Evolutionary conservation across 345 rosid species (phyloP).

Genomic region (Euclidium syriacum): DNA sequence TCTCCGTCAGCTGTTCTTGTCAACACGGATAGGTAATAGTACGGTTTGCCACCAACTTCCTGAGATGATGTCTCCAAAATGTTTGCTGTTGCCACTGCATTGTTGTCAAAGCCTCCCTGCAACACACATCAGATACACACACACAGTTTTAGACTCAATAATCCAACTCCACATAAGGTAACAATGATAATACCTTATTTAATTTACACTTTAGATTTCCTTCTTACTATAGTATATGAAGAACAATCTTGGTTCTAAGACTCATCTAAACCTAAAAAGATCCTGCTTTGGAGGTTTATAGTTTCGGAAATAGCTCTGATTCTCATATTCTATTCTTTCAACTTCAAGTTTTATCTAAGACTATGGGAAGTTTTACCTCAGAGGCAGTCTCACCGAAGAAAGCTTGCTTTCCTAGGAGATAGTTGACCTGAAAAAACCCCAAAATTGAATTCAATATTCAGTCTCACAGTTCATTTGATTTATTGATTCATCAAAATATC

Average conservation of each 20-base stretch:
- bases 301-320: too few species aligned
- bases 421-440: conserved; percentile 55
- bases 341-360: not conserved
- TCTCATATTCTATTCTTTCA: not conserved
- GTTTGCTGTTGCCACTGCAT: conserved; percentile 84
- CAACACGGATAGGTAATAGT: conserved; percentile 63
- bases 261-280: too few species aligned
- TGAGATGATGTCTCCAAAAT: conserved; percentile 54
- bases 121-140: conserved; percentile 4
- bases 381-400: conserved; percentile 63
- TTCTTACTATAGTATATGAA: too few species aligned
- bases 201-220: too few species aligned
- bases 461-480: not conserved
- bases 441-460: not conserved
- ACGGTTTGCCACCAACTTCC: conserved; percentile 43
- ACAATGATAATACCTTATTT: not conserved
- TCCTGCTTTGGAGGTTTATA: too few species aligned
- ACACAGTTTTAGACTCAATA: not conserved
- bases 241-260: too few species aligned
- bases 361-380: conserved; percentile 49
- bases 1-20: conserved; percentile 99
- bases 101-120: conserved; percentile 82
- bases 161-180: conserved; percentile 6
- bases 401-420: conserved; percentile 78
- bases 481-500: not conserved